Evolutionary conservation across 176 grass and related monocot genomes (phyloP), one percentile per base, ranked within the genome.

Genomic region (Avena insularis): DNA sequence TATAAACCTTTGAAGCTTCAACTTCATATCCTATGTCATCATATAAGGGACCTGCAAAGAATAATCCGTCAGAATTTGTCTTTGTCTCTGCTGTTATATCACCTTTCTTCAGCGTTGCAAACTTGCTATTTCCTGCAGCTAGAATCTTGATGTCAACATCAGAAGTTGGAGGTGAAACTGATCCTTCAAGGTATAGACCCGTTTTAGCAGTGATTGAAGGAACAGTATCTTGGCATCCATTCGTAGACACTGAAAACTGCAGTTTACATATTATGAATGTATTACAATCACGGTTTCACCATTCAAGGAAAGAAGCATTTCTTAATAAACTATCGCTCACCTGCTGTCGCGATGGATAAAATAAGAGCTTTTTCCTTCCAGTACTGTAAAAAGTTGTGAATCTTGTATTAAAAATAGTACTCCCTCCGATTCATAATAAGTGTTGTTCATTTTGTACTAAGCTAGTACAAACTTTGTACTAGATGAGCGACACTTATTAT

Each of bases 101-200:
- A 62, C 90, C 90, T 91, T 96, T 88, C 82, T 89, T 86, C 71
- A 99, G 80, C 82, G 79, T 81, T 69, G 83, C 61, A 68, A 94
- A 91, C 23, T 58, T 93, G 83, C 97, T 94, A 72, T 90, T 82
- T 75, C 89, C 92, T 84, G 65, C 75, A 60, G 94, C 90, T 87
- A 94, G 51, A 70, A 96, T 84, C 89, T 79, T 93, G 80, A 99
- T 89, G 63, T 82, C 85, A 70, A 99, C 97, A 86, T 95, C 94
- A 83, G 89, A 77, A 64, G 92, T 84, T 83, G 92, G 75, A 73
- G 97, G 97, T 43, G 85, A 92, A 73, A 99, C 94, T 80, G 90
- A 94, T 82, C 97, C 97, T 85, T 92, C 78, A 85, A 99, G 79
- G 85, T 99, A 99, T 56, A 96, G 60, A 80, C 97, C 97, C 79